phyloP scores from a whole-genome alignment of 192 early-diverging fungal species.

The Backusella circina region DNA sequence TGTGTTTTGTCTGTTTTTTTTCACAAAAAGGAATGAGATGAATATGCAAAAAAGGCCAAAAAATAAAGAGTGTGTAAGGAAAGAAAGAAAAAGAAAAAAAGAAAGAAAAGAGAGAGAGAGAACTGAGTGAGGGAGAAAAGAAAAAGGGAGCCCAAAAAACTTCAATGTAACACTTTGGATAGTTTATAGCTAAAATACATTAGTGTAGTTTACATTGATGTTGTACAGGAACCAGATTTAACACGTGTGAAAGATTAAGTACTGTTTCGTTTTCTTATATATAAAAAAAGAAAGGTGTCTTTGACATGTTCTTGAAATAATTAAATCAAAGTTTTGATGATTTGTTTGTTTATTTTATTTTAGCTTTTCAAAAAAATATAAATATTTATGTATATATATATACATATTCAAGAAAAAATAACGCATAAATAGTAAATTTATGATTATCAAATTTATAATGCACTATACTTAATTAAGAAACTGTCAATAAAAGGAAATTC shows the following conservation, averaged over 20 bases:
- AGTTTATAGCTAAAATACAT: conserved; percentile 5
- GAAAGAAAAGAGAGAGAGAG: neutral
- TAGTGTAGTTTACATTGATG: neutral
- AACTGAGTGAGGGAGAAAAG: neutral
- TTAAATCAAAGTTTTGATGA: neutral
- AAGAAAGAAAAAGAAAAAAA: neutral
- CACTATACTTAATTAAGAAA: neutral
- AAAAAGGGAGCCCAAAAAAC: neutral
- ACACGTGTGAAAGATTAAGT: neutral
- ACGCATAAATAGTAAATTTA: neutral
- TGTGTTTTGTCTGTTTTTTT: neutral
- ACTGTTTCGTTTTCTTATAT: neutral
- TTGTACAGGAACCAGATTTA: neutral
- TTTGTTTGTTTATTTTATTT: neutral
- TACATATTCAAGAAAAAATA: neutral
- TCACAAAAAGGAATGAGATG: neutral
- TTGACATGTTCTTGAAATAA: neutral
- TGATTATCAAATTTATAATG: neutral
- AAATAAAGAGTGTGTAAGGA: neutral
- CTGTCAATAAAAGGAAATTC: neutral
- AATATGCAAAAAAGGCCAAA: neutral
- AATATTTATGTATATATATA: neutral
- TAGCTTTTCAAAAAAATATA: neutral
- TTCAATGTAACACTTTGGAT: neutral
- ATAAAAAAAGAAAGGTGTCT: neutral